Conservation (phyloP, 768 basidiomycete genomes). For the Leccinum fibrillosum region DNA sequence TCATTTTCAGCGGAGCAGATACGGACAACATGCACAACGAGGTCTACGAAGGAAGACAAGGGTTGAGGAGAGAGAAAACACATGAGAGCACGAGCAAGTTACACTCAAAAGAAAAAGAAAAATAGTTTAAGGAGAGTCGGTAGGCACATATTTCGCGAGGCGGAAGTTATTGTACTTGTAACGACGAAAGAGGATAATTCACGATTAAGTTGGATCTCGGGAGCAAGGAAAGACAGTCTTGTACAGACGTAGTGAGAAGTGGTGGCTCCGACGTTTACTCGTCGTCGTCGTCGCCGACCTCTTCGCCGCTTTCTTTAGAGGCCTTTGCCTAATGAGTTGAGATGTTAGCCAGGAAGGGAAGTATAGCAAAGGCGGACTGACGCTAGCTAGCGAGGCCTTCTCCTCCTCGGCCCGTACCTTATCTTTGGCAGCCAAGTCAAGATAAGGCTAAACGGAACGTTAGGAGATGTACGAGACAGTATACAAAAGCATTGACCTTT, state of each 20-base stretch:
- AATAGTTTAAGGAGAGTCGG: constrained; percentile 15
- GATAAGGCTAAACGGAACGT: constrained; percentile 63
- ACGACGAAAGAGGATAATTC: constrained; percentile 5
- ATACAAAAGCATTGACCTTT: constrained; percentile 54
- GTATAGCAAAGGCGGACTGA: constrained; percentile 23
- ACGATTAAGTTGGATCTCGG: constrained; percentile 18
- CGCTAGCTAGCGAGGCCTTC: constrained; percentile 47
- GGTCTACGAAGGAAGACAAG: constrained; percentile 16
- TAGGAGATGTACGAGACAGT: neutral
- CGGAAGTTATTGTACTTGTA: constrained; percentile 20
- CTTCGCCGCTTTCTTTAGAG: constrained; percentile 39
- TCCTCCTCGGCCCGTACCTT: constrained; percentile 85
- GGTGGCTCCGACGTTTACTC: constrained; percentile 27
- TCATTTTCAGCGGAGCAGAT: constrained; percentile 28
- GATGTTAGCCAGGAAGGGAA: neutral
- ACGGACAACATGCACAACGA: constrained; percentile 29
- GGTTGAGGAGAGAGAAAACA: constrained; percentile 14
- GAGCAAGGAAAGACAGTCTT: constrained; percentile 12
- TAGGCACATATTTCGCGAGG: constrained; percentile 29
- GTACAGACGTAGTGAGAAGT: constrained; percentile 4
- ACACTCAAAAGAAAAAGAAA: constrained; percentile 10
- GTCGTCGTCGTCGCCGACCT: constrained; percentile 38
- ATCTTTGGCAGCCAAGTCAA: constrained; percentile 82
- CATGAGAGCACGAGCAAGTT: constrained; percentile 30
- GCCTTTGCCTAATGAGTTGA: constrained; percentile 26